Evolutionary conservation across 2,329 filamentous ascomycete genomes (phyloP).

Genomic region (Aspergillus eucalypticola): DNA sequence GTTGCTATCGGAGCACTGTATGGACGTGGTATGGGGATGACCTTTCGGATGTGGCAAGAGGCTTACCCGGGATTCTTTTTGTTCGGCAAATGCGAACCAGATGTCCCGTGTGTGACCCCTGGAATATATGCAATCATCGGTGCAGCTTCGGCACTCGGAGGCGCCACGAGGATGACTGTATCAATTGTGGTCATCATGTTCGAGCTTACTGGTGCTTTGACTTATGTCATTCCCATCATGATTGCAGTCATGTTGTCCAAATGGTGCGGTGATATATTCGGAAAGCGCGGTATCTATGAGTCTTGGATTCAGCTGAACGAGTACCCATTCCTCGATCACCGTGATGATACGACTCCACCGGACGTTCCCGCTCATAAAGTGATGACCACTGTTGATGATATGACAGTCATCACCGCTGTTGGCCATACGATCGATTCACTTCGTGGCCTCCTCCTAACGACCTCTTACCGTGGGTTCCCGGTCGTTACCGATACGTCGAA

Average conservation of each 20-base stretch:
- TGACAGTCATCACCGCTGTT: conserved; percentile 81
- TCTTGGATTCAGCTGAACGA: conserved; percentile 96
- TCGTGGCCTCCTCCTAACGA: conserved; percentile 66
- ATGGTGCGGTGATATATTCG: conserved; percentile 96
- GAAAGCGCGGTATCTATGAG: conserved; percentile 91
- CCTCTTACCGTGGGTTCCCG: conserved; percentile 87
- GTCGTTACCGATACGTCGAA: conserved; percentile 77
- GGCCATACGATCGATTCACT: conserved; percentile 83
- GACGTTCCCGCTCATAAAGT: conserved; percentile 84
- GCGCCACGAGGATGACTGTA: conserved; percentile 93
- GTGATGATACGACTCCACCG: conserved; percentile 73
- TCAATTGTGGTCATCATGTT: conserved; percentile 99
- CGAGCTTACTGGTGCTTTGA: conserved; percentile 91
- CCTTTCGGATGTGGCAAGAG: conserved; percentile 84
- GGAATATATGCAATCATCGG: conserved; percentile 97
- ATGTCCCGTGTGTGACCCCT: conserved; percentile 84
- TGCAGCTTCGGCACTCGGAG: conserved; percentile 88
- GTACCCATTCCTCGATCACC: conserved; percentile 93
- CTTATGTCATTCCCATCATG: conserved; percentile 98
- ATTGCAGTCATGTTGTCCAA: conserved; percentile 97
- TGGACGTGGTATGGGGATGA: conserved; percentile 83
- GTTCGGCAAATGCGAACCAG: conserved; percentile 80
- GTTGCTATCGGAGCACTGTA: conserved; percentile 93
- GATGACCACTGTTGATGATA: conserved; percentile 90
- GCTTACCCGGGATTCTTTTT: conserved; percentile 74